Base-by-base conservation (phyloP, 139 green algal genomes). In the Asterochloris sp. region DNA sequence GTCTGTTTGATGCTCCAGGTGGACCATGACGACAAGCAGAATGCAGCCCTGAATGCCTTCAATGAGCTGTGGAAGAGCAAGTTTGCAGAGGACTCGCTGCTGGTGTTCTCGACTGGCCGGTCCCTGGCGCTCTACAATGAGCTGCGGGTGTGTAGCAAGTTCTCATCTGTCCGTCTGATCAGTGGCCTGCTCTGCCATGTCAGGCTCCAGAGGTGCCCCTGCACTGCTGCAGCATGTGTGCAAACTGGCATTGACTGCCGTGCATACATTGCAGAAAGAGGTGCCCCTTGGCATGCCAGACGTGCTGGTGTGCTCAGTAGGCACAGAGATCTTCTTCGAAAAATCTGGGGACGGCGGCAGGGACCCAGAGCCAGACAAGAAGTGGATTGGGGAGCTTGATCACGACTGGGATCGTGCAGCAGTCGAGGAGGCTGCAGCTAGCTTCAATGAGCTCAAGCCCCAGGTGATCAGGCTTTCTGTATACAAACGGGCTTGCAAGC, bases 271-370 rank as follows among this genome's bases (percentile, higher is more conserved):
- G 21, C 91, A 96, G 93, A 85, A 85, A 60, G 87, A 96, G 61
- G 88, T 89, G 21, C 95, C 95, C 13, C 84, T 98, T 74, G 87
- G 97, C 4, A 91, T 83, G 0, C 95, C 95, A 10, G 88, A 95
- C 80, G 87, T 97, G 24, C 87, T 98, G 21, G 94, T 97, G n/a
- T 98, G 95, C 89, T 96, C 92, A 0, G 96, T 98, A 16, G 96
- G 96, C 66, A 97, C 93, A 0, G 95, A 98, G 81, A 96, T 98
- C 26, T 94, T 95, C 66, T 91, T 91, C 60, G 79, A 91, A n/a
- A 77, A 81, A 60, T 63, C 76, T 15, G 60, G n/a, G 0, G 64
- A 67, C 24, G 68, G 78, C 66, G 77, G 76, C 24, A 62, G 54
- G 17, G 74, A 71, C 21, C 54, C 78, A 16, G 24, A 83, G 69